Evolutionary conservation across 1,284 basidiomycete genomes (phyloP).

Genomic region (Pyrrhoderma noxium): DNA sequence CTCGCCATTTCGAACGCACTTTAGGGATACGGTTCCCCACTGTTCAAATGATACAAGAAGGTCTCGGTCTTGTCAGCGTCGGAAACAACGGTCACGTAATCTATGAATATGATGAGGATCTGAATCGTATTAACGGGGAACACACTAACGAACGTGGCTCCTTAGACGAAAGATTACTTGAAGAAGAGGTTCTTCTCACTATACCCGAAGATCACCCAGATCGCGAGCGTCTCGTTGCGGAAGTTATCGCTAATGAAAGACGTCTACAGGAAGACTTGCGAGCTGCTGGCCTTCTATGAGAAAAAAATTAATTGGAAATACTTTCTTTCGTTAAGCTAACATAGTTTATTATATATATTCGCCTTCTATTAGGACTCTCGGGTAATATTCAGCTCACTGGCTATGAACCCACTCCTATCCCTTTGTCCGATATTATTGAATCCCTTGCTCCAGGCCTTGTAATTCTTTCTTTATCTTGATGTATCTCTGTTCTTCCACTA

Average conservation of each 20-base stretch:
- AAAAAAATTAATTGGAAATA: neutral
- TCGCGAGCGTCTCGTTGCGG: slow-evolving; percentile 35
- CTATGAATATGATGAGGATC: slow-evolving; percentile 13
- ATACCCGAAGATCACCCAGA: slow-evolving; percentile 35
- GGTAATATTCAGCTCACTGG: no score
- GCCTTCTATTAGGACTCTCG: no score
- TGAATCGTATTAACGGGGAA: slow-evolving; percentile 1
- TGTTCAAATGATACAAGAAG: slow-evolving; percentile 34
- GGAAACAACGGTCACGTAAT: slow-evolving; percentile 27
- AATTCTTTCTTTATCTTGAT: no score
- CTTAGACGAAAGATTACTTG: slow-evolving; percentile 23
- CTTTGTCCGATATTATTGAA: no score
- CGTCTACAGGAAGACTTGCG: slow-evolving; percentile 54
- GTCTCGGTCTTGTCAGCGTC: slow-evolving; percentile 38
- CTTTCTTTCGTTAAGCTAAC: neutral
- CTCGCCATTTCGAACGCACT: slow-evolving; percentile 36
- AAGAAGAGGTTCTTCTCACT: slow-evolving; percentile 15
- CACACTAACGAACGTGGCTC: slow-evolving; percentile 17
- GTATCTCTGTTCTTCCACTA: no score
- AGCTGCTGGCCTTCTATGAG: slow-evolving; percentile 54
- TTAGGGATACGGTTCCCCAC: slow-evolving; percentile 41
- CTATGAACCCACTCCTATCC: no score
- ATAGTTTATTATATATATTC: neutral
- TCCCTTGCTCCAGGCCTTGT: no score
- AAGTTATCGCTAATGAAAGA: slow-evolving; percentile 47